Percentiles rank a stretch among this genome's conserved stretches.
These are phyloP conservation scores for Apiotrichum brassicae DNA, from an alignment of 1,284 basidiomycete genomes.

Conservation along the genomic window DNA sequence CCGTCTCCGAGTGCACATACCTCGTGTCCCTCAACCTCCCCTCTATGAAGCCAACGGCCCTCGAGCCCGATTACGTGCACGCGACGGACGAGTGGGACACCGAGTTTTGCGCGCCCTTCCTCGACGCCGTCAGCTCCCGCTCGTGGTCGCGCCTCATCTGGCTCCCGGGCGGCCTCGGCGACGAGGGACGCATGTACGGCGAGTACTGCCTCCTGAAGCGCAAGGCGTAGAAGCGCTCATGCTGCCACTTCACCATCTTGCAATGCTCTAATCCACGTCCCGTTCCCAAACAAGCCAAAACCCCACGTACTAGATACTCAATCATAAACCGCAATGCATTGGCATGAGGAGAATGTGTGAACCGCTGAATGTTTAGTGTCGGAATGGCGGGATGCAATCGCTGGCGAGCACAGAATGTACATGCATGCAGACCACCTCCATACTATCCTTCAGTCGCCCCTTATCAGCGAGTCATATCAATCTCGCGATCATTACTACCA, in stretches of 20 bases:
- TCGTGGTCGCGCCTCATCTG: constrained; percentile 67
- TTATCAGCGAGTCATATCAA: too few relatives aligned
- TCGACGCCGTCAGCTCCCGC: constrained; percentile 69
- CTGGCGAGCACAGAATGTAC: too few relatives aligned
- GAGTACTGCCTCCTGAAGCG: constrained; percentile 51
- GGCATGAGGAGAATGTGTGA: too few relatives aligned
- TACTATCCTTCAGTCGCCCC: too few relatives aligned
- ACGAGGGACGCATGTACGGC: constrained; percentile 47
- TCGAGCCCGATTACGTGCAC: constrained; percentile 68
- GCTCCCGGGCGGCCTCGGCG: constrained; percentile 57
- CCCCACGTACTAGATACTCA: too few relatives aligned
- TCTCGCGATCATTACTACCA: too few relatives aligned
- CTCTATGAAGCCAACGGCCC: constrained; percentile 53
- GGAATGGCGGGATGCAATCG: too few relatives aligned
- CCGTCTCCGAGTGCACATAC: constrained; percentile 70
- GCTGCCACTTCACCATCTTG: background rate
- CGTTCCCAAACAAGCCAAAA: too few relatives aligned
- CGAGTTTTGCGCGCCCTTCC: constrained; percentile 67
- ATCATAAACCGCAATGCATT: too few relatives aligned
- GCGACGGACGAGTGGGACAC: constrained; percentile 58
- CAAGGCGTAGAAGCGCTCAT: constrained; percentile 4
- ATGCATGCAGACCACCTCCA: too few relatives aligned
- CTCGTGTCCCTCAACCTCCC: constrained; percentile 81
- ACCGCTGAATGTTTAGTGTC: too few relatives aligned
- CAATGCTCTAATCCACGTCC: too few relatives aligned